phyloP scores from a whole-genome alignment of 768 basidiomycete genomes.

The Favolaschia claudopus region DNA sequence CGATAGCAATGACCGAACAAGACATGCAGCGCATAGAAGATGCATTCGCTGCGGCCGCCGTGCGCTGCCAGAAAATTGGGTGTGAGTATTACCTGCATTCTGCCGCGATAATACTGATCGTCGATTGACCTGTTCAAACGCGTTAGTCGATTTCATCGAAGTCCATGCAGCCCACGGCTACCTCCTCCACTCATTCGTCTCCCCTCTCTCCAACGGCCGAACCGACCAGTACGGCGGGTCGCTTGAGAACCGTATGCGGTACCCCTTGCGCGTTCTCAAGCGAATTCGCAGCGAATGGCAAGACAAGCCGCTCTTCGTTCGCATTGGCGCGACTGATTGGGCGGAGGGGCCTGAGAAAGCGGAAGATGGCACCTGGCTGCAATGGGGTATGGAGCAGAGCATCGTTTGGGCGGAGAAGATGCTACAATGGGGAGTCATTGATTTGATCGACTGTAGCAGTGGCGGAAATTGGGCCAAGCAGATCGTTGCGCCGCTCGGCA shows the following conservation, averaged over 20 bases:
- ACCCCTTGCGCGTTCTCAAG: constrained; percentile 64
- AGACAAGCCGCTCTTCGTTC: constrained; percentile 74
- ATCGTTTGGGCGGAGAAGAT: constrained; percentile 63
- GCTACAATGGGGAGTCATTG: constrained; percentile 63
- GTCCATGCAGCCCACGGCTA: constrained; percentile 60
- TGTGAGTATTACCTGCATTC: constrained; percentile 40
- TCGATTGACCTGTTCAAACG: too few relatives aligned
- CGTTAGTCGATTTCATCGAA: constrained; percentile 54
- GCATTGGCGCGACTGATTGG: constrained; percentile 76
- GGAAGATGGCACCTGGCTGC: constrained; percentile 62
- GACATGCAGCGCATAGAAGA: too few relatives aligned
- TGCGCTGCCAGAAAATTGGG: constrained; percentile 17
- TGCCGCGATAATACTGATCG: constrained; percentile 48
- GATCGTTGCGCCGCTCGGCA: constrained; percentile 62
- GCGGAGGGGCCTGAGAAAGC: constrained; percentile 62
- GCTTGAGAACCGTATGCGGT: constrained; percentile 76
- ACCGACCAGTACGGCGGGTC: constrained; percentile 72
- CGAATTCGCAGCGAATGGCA: constrained; percentile 63
- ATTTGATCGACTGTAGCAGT: constrained; percentile 76
- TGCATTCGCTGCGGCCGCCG: too few relatives aligned
- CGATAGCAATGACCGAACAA: too few relatives aligned
- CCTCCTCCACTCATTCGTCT: constrained; percentile 51
- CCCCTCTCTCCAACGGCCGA: constrained; percentile 55
- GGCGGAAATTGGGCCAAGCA: constrained; percentile 73
- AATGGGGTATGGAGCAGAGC: constrained; percentile 85